Percentiles rank a stretch among this genome's conserved stretches.
Conservation (phyloP, 495 filamentous ascomycete species). For the Neurospora discreta region DNA sequence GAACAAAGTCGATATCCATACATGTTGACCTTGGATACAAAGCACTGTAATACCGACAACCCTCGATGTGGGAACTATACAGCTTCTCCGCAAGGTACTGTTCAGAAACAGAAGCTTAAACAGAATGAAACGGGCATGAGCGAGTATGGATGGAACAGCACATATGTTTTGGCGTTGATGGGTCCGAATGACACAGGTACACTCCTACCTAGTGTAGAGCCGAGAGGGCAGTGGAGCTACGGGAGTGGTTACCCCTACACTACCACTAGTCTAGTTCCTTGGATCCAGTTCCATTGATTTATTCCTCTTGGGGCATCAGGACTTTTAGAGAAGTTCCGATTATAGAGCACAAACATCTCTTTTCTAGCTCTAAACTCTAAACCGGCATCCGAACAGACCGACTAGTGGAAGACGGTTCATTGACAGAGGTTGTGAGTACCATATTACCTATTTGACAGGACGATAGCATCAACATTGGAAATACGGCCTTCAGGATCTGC, state of each 20-base stretch:
- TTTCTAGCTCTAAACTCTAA: not conserved
- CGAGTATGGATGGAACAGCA: not conserved
- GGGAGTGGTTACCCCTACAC: not conserved
- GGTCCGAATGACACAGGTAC: not conserved
- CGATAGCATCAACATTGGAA: not conserved
- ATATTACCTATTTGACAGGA: not conserved
- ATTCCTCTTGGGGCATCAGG: not conserved
- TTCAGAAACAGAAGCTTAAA: not conserved
- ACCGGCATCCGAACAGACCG: not conserved
- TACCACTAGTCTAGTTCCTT: not conserved
- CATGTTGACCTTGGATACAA: not conserved
- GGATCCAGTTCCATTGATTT: not conserved
- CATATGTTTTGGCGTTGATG: not conserved
- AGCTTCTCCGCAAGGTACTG: not conserved
- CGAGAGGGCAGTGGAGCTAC: not conserved
- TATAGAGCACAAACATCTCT: not conserved
- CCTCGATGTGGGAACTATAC: not conserved
- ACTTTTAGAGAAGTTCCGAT: not conserved
- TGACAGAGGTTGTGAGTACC: not conserved
- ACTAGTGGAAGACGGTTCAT: not conserved
- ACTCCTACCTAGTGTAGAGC: not conserved
- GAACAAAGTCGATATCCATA: not conserved
- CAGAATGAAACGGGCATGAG: not conserved
- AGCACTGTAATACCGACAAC: not conserved
- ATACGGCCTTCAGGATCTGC: not conserved